A percentile compares a stretch with the other conserved stretches of the same genome.
phyloP scores from a whole-genome alignment of 345 rosid genomes.

The Clausena lansium region DNA sequence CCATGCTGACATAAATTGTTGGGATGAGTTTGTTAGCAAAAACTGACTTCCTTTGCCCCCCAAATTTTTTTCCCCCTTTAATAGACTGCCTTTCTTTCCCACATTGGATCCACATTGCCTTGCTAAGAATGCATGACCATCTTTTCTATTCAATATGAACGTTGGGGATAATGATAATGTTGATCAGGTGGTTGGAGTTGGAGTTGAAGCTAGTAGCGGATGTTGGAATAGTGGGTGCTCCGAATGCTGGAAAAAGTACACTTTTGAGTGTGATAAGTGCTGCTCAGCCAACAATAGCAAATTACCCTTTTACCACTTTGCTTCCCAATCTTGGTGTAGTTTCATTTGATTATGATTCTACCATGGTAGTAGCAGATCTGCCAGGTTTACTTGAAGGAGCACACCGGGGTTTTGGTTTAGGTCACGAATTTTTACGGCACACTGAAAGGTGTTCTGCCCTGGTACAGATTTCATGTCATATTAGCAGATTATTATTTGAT shows the following conservation, averaged over 20 bases:
- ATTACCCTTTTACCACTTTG: constrained; percentile 86
- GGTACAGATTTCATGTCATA: constrained; percentile 46
- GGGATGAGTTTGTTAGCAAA: not conserved
- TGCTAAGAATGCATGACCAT: not conserved
- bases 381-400: constrained; percentile 99
- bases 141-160: not conserved
- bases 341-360: constrained; percentile 83
- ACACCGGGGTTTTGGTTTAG: constrained; percentile 88
- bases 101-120: not conserved
- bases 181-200: constrained; percentile 89
- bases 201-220: constrained; percentile 89
- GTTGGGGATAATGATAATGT: constrained; percentile 24
- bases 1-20: not conserved
- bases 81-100: not conserved
- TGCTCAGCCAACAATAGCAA: constrained; percentile 86
- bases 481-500: not conserved
- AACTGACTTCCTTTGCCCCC: not conserved
- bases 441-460: constrained; percentile 94
- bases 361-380: constrained; percentile 93
- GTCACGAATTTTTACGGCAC: constrained; percentile 87
- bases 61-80: not conserved
- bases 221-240: constrained; percentile 92
- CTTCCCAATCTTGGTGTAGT: constrained; percentile 97
- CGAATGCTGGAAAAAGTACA: constrained; percentile 97
- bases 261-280: constrained; percentile 83